Base-by-base conservation (phyloP, 2,329 filamentous ascomycete genomes). In the Parastagonospora avenae region DNA sequence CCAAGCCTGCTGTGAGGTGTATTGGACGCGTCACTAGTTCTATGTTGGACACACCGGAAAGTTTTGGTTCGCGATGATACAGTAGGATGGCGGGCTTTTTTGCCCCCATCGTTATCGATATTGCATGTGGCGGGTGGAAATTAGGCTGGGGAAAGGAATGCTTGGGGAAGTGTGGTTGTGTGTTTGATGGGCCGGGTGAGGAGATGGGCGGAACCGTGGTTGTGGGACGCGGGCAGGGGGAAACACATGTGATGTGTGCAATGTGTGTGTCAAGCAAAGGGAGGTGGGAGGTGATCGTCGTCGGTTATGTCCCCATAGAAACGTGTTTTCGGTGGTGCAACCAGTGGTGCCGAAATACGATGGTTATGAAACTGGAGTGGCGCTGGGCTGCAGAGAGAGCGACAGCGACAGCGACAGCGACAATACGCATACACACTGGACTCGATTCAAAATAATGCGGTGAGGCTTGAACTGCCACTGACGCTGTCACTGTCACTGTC, bases 1-100 rank as follows among this genome's bases (percentile, higher is more conserved):
- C 50, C 42, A 42, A 50, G 51, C 45, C 24, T 28, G 35, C 44
- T 47, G 49, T 46, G 28, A 29, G 37, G 48, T 51, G 46, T 42
- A 49, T 54, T 57, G 57, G 50, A 60, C 54, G 49, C 57, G 57
- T 60, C 56, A 55, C 46, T 50, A 43, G 46, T 42, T 19, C 36
- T 46, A 33, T 42, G 46, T 46, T 19, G 40, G 39, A 53, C 15
- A 36, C 44, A 33, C 37, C 33, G 43, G 44, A 46, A 38, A n/a
- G 24, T 36, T 16, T 33, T 15, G 16, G 8, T 36, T 36, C 15
- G 14, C 8, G n/a, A 32, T 15, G 40, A 16, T 16, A 16, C 29
- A 16, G 39, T 29, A 42, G 40, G 16, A 11, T 16, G 11, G 27
- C 24, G 28, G 29, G 14, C 10, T 32, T 15, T n/a, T 19, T 14